A percentile compares a stretch with the other conserved stretches of the same genome.
Evolutionary conservation across 805 yeast genomes (phyloP).

Genomic region (Kodamaea laetipori): DNA sequence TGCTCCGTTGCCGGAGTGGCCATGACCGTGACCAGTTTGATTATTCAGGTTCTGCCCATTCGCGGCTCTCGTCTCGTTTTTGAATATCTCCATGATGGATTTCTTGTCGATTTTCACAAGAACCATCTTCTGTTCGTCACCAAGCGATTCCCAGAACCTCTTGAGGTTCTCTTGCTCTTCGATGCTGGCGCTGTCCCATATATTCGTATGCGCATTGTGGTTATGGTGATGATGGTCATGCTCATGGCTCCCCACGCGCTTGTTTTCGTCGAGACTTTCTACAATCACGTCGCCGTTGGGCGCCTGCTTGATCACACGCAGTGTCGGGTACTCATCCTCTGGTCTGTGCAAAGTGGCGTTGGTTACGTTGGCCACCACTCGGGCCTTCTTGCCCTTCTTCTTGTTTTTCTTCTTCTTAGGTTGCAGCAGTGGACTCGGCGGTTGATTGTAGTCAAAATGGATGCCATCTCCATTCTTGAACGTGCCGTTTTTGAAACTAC

Average conservation of each 20-base stretch:
- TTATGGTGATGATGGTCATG: slow-evolving; percentile 13
- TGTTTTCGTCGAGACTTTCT: slow-evolving; percentile 48
- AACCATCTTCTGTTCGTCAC: slow-evolving; percentile 58
- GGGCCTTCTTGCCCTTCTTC: slow-evolving; percentile 20
- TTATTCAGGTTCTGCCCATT: slow-evolving; percentile 3
- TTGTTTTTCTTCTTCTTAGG: slow-evolving; percentile 34
- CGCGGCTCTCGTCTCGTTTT: slow-evolving; percentile 34
- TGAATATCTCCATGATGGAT: slow-evolving; percentile 65
- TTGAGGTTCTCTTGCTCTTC: slow-evolving; percentile 56
- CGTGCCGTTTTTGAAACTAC: slow-evolving; percentile 7
- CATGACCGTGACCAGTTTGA: background rate
- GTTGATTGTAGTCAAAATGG: slow-evolving; percentile 28
- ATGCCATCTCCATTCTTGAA: slow-evolving; percentile 38
- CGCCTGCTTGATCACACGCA: slow-evolving; percentile 68
- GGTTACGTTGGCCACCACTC: slow-evolving; percentile 13
- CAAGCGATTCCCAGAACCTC: slow-evolving; percentile 66
- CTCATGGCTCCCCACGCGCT: slow-evolving; percentile 7
- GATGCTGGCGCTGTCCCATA: slow-evolving; percentile 49
- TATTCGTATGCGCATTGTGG: slow-evolving; percentile 22
- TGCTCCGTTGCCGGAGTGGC: slow-evolving; percentile 27
- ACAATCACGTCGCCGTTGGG: slow-evolving; percentile 79
- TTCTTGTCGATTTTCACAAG: slow-evolving; percentile 68
- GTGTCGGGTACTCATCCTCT: slow-evolving; percentile 66
- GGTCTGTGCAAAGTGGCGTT: slow-evolving; percentile 56
- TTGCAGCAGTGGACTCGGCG: slow-evolving; percentile 12